Percentiles rank a stretch among this genome's conserved stretches.
Conservation (phyloP, 148 eudicot species). For the Chenopodium suecicum region DNA sequence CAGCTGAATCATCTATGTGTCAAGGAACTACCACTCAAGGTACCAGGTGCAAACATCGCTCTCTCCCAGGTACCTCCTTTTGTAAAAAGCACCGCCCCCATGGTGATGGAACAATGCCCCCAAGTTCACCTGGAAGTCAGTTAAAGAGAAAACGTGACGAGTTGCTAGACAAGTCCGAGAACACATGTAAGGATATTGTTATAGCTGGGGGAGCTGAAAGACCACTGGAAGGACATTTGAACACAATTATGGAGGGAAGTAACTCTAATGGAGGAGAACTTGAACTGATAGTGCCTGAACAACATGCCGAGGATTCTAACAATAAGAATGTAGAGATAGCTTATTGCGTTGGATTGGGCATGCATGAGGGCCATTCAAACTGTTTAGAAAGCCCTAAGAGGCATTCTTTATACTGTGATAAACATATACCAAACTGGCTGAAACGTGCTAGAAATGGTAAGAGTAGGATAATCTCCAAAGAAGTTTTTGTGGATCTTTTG, state of each 20-base stretch:
- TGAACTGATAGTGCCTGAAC: constrained; percentile 31
- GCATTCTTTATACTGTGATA: constrained; percentile 78
- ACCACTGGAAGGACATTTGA: constrained; percentile 47
- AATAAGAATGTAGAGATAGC: constrained; percentile 31
- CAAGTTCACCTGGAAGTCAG: constrained; percentile 37
- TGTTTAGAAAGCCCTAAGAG: constrained; percentile 71
- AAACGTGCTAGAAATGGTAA: constrained; percentile 99
- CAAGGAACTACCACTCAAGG: constrained; percentile 80
- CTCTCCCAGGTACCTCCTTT: constrained; percentile 61
- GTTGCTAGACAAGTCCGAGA: constrained; percentile 31
- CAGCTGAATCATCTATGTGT: constrained; percentile 60
- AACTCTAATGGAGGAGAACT: constrained; percentile 29
- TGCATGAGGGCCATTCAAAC: constrained; percentile 36
- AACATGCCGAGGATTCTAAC: constrained; percentile 22
- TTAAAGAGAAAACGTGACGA: constrained; percentile 61
- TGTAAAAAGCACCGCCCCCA: constrained; percentile 85
- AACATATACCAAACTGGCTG: constrained; percentile 96
- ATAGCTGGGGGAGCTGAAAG: constrained; percentile 39
- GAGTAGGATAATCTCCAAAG: constrained; percentile 89
- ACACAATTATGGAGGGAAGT: constrained; percentile 35
- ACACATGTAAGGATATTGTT: constrained; percentile 40
- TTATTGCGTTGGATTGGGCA: constrained; percentile 65
- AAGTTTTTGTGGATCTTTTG: constrained; percentile 78
- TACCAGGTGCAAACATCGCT: constrained; percentile 81
- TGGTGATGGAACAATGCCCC: constrained; percentile 33